Percentiles rank a stretch among this genome's conserved stretches.
Conservation (phyloP, 306 rosid species). For the Phaseolus lunatus region DNA sequence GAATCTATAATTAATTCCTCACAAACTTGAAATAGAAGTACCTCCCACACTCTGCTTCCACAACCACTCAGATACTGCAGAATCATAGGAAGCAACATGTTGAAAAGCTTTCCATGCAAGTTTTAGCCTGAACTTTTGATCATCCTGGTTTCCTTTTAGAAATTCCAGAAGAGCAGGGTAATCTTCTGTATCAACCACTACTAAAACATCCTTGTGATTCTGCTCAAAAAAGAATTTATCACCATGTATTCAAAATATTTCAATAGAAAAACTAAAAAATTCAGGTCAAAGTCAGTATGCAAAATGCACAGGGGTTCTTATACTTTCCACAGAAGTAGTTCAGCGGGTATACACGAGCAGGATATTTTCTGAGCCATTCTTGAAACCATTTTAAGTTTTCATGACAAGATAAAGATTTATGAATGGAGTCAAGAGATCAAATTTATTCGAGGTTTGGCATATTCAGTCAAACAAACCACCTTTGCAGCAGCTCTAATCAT, state of each 20-base stretch:
- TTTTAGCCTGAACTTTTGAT: constrained; percentile 70
- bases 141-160: constrained; percentile 70
- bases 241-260: constrained; percentile 26
- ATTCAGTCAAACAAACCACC: constrained; percentile 57
- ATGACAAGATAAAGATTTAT: not conserved
- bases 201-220: constrained; percentile 93
- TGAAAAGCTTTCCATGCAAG: constrained; percentile 99
- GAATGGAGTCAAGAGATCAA: not conserved
- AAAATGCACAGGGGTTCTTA: not conserved
- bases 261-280: not conserved
- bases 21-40: constrained; percentile 39
- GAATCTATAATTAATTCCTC: constrained; percentile 1
- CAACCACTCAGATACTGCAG: constrained; percentile 95
- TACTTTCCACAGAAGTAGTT: not conserved
- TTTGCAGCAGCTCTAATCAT: constrained; percentile 98
- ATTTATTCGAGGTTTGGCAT: not conserved
- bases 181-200: constrained; percentile 91
- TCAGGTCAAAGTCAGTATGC: constrained; percentile 23
- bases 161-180: constrained; percentile 76
- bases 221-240: constrained; percentile 50
- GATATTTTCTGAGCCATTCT: constrained; percentile 20
- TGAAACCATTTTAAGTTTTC: not conserved
- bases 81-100: constrained; percentile 88
- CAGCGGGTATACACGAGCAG: constrained; percentile 13
- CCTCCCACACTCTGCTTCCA: constrained; percentile 91